Evolutionary conservation across 768 basidiomycete genomes (phyloP), one percentile per base, ranked within the genome.

Genomic region (Kwoniella newhampshirensis): DNA sequence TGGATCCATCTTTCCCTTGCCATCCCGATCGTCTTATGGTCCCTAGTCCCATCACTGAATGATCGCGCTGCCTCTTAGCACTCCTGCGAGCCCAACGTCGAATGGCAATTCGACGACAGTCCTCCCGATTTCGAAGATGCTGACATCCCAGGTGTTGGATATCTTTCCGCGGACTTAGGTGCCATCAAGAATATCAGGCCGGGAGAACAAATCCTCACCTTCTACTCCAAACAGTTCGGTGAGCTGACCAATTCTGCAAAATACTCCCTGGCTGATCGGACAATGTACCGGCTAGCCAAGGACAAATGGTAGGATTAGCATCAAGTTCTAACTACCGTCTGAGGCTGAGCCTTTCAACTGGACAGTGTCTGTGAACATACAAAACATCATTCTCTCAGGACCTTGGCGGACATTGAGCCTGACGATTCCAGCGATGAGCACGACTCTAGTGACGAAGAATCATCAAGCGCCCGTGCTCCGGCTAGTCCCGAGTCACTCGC

Each of bases 191-290:
- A 26, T 12, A 6, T 55, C 3, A 2, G 27, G 17, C 15, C 17
- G 2, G 54, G 45, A 2, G 32, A 47, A 55, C 54, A 55, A 26
- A 27, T 55, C 7, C 40, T 27, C n/a, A 45, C 54, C 8, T 55
- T 55, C 21, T 55, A 48, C 21, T 55, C 54, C 9, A 35, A 47
- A 6, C 8, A 30, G 9, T 55, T 55, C 25, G 54, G 54, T 55
- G 11, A 25, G 54, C 27, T 13, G 17, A n/a, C 4, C 25, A n/a
- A 23, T 25, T 23, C 9, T 41, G 7, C 27, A 18, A 23, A 50
- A n/a, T 2, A 17, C n/a, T n/a, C 20, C n/a, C 4, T 35, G 11
- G n/a, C 32, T 18, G 8, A 17, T 36, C 6, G 35, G 13, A 1
- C 26, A 25, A n/a, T 15, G 12, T 45, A 32, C 43, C 30, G 26